Evolutionary conservation across 768 basidiomycete species (phyloP).

Genomic region (Podaxis carcinomalis): DNA sequence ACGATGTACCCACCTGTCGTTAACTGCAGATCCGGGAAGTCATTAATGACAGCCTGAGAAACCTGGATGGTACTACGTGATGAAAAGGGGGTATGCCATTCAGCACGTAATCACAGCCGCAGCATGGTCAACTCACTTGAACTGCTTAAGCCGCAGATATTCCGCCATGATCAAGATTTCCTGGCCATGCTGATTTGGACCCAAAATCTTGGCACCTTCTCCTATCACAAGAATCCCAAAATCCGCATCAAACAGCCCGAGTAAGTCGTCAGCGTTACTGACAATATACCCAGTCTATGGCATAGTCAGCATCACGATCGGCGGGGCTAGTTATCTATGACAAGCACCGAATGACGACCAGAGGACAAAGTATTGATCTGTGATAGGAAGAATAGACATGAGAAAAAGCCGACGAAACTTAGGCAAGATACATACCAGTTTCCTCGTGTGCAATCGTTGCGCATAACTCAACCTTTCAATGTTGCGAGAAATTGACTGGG

Average conservation of each 20-base stretch:
- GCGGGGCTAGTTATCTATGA: not conserved
- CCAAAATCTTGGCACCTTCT: conserved; percentile 67
- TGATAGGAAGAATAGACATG: conserved; percentile 8
- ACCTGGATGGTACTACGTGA: conserved; percentile 59
- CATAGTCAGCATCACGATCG: not conserved
- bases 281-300: conserved; percentile 67
- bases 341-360: conserved; percentile 52
- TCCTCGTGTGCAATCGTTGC: conserved; percentile 67
- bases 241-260: conserved; percentile 76
- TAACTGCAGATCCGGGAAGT: conserved; percentile 69
- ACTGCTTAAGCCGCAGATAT: conserved; percentile 71
- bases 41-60: conserved; percentile 60
- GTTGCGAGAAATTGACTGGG: conserved; percentile 76
- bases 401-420: not conserved
- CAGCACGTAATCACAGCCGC: not conserved
- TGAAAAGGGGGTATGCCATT: not conserved
- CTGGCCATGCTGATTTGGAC: conserved; percentile 67
- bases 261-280: conserved; percentile 74
- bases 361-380: conserved; percentile 72
- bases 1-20: conserved; percentile 34
- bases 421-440: conserved; percentile 48
- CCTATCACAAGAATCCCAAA: conserved; percentile 70
- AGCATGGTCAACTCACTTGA: conserved; percentile 40
- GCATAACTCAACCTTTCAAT: conserved; percentile 79
- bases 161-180: conserved; percentile 78